Evolutionary conservation across 805 yeast species (phyloP), one percentile per base, ranked within the genome.

Genomic region (Ogataea methylovora): DNA sequence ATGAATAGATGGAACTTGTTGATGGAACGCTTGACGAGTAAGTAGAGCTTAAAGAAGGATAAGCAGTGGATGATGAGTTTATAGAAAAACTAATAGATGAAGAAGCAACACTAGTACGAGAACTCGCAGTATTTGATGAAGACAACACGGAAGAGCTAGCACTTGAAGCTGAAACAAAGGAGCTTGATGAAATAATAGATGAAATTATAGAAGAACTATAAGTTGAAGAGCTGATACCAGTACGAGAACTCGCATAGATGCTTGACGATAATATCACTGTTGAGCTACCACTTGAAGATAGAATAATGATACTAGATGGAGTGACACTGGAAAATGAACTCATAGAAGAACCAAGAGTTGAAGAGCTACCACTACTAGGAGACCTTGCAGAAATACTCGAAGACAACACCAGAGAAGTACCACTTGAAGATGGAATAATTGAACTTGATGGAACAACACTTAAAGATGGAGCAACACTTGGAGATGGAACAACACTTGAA

Each of bases 91-190:
- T n/a, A 17, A 44, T 36, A 13, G 41, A 37, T 3, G 48, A 33
- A 11, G 40, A 27, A 4, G 42, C 41, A 2, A 23, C 19, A 8
- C 43, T 35, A n/a, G 14, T 22, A 26, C 25, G 34, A 4, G 32
- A 15, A 30, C 52, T 47, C 11, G 46, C 33, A 1, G 40, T 33
- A 27, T 51, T 45, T 14, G 38, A 35, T 19, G 40, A 40, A 4
- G 32, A 33, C 16, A 33, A 26, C 5, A 30, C 5, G 3, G 33
- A 30, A 19, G 30, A 32, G 8, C 14, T n/a, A 3, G 29, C 19
- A 30, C 52, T 47, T 7, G 30, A 18, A n/a, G 39, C 29, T 30
- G 47, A 43, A 5, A 33, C 37, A 4, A 50, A n/a, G n/a, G n/a
- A n/a, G n/a, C n/a, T n/a, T n/a, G n/a, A n/a, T n/a, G n/a, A n/a